These are phyloP conservation scores for Nephelium lappaceum DNA, from an alignment of 345 rosid genomes.

Conservation along the genomic window DNA sequence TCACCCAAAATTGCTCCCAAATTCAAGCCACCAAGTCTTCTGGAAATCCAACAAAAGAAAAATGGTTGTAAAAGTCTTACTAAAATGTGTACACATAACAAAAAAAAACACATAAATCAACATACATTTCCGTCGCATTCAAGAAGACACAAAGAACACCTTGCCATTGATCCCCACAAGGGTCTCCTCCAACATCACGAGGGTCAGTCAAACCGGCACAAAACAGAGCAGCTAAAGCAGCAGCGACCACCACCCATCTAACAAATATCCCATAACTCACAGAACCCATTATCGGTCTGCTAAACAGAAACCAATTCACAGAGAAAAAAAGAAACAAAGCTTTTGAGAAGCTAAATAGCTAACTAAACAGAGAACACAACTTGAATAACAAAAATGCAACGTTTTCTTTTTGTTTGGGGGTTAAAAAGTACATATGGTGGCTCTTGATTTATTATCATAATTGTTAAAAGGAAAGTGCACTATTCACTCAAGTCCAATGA, in stretches of 20 bases:
- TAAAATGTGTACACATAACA: neutral
- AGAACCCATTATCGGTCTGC: constrained; percentile 40
- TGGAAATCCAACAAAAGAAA: constrained; percentile 36
- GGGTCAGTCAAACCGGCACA: constrained; percentile 52
- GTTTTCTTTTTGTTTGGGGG: neutral
- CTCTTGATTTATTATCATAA: no score
- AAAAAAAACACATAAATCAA: constrained; percentile 19
- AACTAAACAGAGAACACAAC: constrained; percentile 1
- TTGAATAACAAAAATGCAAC: neutral
- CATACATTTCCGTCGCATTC: constrained; percentile 80
- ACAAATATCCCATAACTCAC: constrained; percentile 29
- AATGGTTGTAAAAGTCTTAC: constrained; percentile 8
- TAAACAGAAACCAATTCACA: neutral
- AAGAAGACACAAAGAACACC: constrained; percentile 80
- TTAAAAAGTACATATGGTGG: neutral
- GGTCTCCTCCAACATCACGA: constrained; percentile 91
- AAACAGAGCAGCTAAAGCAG: constrained; percentile 40
- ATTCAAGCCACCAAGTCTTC: constrained; percentile 63
- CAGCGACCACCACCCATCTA: constrained; percentile 31
- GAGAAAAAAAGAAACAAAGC: neutral
- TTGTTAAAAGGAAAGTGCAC: no score
- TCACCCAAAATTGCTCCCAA: constrained; percentile 64
- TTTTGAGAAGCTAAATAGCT: neutral
- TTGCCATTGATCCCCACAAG: constrained; percentile 85
- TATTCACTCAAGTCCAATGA: no score